A percentile compares a stretch with the other conserved stretches of the same genome.
Evolutionary conservation across 1,284 basidiomycete species (phyloP).

Genomic region (Puccinia coronata): DNA sequence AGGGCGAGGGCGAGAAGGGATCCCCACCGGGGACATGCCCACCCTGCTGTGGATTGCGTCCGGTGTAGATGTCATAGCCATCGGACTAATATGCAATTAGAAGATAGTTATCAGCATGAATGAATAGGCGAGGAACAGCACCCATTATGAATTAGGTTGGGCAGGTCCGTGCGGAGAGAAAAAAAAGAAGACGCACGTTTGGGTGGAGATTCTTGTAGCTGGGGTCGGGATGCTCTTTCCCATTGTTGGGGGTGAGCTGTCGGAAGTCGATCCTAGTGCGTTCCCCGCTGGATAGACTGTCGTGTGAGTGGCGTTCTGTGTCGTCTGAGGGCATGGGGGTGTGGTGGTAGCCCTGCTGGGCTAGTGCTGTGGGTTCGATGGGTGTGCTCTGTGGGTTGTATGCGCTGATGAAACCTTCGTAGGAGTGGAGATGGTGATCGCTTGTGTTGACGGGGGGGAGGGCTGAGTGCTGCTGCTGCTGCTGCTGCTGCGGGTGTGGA

Average conservation of each 20-base stretch:
- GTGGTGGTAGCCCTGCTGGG: conserved; percentile 45
- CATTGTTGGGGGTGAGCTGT: background rate
- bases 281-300: conserved; percentile 51
- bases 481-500: conserved; percentile 37
- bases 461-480: conserved; percentile 20
- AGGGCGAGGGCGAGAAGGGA: conserved; percentile 29
- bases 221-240: conserved; percentile 23
- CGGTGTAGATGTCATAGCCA: conserved; percentile 37
- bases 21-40: conserved; percentile 20
- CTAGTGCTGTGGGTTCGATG: conserved; percentile 23
- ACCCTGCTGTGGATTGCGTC: conserved; percentile 10
- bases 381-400: conserved; percentile 19
- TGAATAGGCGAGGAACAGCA: too few relatives aligned
- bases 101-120: background rate
- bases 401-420: conserved; percentile 30
- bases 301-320: conserved; percentile 50
- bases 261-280: conserved; percentile 52
- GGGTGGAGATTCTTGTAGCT: conserved; percentile 47
- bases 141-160: too few relatives aligned
- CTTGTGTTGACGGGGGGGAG: too few relatives aligned
- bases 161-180: conserved; percentile 5
- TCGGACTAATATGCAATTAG: conserved; percentile 3
- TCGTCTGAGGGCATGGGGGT: conserved; percentile 42
- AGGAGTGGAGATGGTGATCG: too few relatives aligned
- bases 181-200: conserved; percentile 48